Percentiles rank a stretch among this genome's conserved stretches.
Evolutionary conservation across 2,329 filamentous ascomycete species (phyloP).

Genomic region (Nothomitra cinnamomea): DNA sequence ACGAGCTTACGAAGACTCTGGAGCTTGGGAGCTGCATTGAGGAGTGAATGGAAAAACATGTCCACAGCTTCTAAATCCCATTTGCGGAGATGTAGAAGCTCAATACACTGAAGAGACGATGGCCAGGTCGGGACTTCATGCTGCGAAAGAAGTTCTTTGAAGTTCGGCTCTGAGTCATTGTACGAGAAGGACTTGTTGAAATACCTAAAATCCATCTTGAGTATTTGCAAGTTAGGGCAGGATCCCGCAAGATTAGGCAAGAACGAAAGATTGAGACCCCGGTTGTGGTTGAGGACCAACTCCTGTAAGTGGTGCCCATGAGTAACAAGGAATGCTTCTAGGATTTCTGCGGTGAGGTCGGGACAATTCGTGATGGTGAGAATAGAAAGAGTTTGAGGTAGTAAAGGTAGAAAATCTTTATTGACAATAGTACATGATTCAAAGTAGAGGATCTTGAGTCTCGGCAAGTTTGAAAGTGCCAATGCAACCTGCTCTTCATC

Average conservation of each 20-base stretch:
- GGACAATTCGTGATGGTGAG: constrained; percentile 68
- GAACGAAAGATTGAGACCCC: constrained; percentile 60
- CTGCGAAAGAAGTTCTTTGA: constrained; percentile 44
- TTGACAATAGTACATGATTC: constrained; percentile 60
- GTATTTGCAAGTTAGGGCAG: constrained; percentile 52
- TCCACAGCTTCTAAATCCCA: constrained; percentile 54
- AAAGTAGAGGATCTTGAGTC: constrained; percentile 51
- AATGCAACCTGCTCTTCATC: constrained; percentile 25
- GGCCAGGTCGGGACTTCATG: constrained; percentile 67
- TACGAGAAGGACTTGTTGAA: constrained; percentile 51
- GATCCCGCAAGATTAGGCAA: constrained; percentile 44
- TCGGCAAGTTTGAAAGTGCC: constrained; percentile 39
- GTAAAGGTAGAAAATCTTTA: constrained; percentile 44
- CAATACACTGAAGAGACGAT: constrained; percentile 47
- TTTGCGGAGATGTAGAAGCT: constrained; percentile 61
- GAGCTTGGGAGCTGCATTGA: constrained; percentile 50
- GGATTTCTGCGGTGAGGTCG: constrained; percentile 48
- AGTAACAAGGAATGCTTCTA: constrained; percentile 46
- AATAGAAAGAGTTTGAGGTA: constrained; percentile 48
- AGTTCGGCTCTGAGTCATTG: constrained; percentile 58
- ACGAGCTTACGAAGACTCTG: constrained; percentile 50
- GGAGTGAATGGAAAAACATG: constrained; percentile 62
- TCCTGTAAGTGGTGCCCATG: constrained; percentile 51
- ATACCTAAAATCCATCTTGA: constrained; percentile 66
- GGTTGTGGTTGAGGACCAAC: constrained; percentile 61